Conservation (phyloP, 441 rosid species). For the Corymbia citriodora region DNA sequence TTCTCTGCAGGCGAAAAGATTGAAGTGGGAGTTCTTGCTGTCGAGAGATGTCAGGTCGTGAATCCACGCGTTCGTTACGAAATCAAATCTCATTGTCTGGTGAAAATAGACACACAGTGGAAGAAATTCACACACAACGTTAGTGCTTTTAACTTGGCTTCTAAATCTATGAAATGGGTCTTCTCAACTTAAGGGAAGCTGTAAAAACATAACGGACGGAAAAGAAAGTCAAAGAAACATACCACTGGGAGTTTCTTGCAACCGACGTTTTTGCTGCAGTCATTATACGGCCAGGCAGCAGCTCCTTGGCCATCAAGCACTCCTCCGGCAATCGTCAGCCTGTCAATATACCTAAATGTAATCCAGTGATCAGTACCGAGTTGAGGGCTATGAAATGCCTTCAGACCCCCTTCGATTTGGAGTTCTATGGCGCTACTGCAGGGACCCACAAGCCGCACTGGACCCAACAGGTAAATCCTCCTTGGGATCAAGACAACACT, state of each 20-base stretch:
- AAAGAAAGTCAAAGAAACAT: neutral
- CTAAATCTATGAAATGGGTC: no score
- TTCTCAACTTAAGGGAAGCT: neutral
- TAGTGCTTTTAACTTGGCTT: no score
- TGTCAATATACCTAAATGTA: conserved; percentile 19
- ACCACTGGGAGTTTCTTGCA: conserved; percentile 21
- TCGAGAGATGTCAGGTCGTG: neutral
- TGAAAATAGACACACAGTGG: no score
- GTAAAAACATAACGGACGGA: neutral
- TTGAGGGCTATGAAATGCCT: conserved; percentile 19
- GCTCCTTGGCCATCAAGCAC: conserved; percentile 26
- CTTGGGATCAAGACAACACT: conserved; percentile 29
- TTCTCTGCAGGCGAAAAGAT: neutral
- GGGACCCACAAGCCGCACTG: conserved; percentile 36
- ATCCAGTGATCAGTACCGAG: conserved; percentile 25
- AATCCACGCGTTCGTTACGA: neutral
- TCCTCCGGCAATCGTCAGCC: conserved; percentile 28
- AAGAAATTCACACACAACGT: neutral
- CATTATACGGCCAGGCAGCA: conserved; percentile 13
- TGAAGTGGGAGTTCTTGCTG: conserved; percentile 1
- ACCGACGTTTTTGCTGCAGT: neutral
- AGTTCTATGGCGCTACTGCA: conserved; percentile 34
- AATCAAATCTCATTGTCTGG: neutral
- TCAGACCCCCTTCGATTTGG: conserved; percentile 26
- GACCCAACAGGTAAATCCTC: conserved; percentile 32